phyloP scores from a whole-genome alignment of 306 rosid genomes.

The Trichosanthes truncata region DNA sequence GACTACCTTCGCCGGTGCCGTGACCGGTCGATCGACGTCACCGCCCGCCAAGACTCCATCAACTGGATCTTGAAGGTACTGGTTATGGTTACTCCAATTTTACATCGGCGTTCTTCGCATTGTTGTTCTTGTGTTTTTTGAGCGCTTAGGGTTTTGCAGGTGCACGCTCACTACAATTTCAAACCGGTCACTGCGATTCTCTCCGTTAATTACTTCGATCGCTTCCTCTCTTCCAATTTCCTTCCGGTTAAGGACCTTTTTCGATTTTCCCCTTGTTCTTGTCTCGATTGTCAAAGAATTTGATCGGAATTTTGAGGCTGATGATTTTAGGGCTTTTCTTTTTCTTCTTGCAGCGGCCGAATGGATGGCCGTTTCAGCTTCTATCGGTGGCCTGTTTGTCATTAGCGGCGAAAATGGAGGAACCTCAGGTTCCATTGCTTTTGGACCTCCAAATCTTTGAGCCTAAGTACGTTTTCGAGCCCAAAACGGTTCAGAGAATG shows the following conservation, averaged over 20 bases:
- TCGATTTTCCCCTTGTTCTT: neutral
- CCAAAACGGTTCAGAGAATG: slow-evolving; percentile 57
- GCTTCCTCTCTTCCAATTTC: slow-evolving; percentile 44
- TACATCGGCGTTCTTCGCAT: neutral
- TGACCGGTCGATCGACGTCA: slow-evolving; percentile 27
- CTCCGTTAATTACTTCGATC: slow-evolving; percentile 66
- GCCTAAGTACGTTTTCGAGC: slow-evolving; percentile 42
- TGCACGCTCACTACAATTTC: slow-evolving; percentile 36
- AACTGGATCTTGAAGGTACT: slow-evolving; percentile 66
- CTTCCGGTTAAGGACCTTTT: slow-evolving; percentile 31
- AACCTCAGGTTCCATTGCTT: slow-evolving; percentile 36
- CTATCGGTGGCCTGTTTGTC: slow-evolving; percentile 72
- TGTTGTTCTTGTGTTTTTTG: neutral
- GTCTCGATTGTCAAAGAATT: neutral
- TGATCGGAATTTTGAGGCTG: neutral
- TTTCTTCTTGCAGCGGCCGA: slow-evolving; percentile 6
- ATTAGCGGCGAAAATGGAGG: slow-evolving; percentile 79
- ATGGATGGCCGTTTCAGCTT: slow-evolving; percentile 60
- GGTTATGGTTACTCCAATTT: neutral
- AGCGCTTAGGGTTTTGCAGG: slow-evolving; percentile 28
- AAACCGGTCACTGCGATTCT: slow-evolving; percentile 60
- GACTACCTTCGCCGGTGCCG: slow-evolving; percentile 35
- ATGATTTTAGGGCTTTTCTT: neutral
- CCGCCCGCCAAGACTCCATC: slow-evolving; percentile 49
- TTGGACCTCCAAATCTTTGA: slow-evolving; percentile 48